Evolutionary conservation across 75 land plant genomes (phyloP).

Genomic region (Picea glauca): DNA sequence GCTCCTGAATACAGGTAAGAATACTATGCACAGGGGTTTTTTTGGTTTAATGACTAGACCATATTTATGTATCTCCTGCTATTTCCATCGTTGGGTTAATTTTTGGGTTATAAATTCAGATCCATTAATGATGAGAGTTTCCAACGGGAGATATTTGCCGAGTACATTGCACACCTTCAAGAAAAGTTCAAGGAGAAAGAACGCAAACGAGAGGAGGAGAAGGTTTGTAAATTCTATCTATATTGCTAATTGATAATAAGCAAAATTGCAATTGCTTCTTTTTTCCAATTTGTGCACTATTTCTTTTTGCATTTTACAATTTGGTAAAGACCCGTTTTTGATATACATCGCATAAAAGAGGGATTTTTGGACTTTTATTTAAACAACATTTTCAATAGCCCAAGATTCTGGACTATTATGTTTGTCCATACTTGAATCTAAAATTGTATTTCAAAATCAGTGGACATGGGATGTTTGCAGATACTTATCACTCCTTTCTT

Average conservation of each 20-base stretch:
- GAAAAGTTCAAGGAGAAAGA: conserved; percentile 90
- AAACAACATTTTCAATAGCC: too few relatives aligned
- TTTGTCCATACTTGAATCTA: too few relatives aligned
- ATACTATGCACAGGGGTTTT: not conserved
- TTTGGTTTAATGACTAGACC: not conserved
- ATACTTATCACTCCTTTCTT: too few relatives aligned
- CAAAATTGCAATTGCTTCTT: not conserved
- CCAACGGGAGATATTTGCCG: conserved; percentile 72
- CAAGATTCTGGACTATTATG: too few relatives aligned
- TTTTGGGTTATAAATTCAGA: conserved; percentile 29
- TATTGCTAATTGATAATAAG: not conserved
- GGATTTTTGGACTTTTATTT: too few relatives aligned
- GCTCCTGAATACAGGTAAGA: conserved; percentile 56
- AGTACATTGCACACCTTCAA: conserved; percentile 57
- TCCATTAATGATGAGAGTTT: conserved; percentile 61
- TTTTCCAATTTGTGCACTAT: not conserved
- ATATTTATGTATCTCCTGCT: not conserved
- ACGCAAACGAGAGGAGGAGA: conserved; percentile 85
- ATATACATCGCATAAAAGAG: too few relatives aligned
- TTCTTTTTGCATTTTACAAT: not conserved
- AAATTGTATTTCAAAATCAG: too few relatives aligned
- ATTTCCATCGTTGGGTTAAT: not conserved
- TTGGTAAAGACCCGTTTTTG: not conserved
- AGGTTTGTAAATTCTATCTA: conserved; percentile 36
- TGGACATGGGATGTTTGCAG: too few relatives aligned